Evolutionary conservation across 441 rosid species (phyloP).

Genomic region (Bocquillonia castaneifolia): DNA sequence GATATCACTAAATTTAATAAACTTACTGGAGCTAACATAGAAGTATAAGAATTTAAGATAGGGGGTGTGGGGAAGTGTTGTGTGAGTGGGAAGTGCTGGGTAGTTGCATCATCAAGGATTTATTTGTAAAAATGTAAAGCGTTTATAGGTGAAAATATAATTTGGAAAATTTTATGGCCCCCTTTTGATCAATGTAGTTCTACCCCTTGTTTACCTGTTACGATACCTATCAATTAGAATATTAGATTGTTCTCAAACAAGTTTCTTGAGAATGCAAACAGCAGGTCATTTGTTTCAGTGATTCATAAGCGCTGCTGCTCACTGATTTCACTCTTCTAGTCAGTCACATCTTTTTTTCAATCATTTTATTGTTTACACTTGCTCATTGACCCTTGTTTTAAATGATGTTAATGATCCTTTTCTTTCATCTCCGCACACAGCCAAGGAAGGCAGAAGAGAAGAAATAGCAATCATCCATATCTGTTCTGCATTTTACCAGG

Average conservation of each 20-base stretch:
- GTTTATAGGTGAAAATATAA: too few species aligned
- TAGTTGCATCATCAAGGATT: too few species aligned
- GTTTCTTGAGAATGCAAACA: not conserved
- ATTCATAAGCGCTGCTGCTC: not conserved
- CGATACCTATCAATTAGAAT: not conserved
- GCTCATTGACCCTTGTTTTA: not conserved
- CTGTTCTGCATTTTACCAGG: not conserved
- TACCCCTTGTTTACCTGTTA: not conserved
- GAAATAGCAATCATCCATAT: conserved; percentile 26
- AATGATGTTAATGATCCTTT: not conserved
- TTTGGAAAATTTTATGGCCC: too few species aligned
- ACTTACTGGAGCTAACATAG: too few species aligned
- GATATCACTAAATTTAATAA: too few species aligned
- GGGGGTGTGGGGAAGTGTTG: too few species aligned
- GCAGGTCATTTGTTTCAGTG: not conserved
- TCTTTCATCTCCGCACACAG: conserved; percentile 24
- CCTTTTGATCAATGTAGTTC: too few species aligned
- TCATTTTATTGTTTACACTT: conserved; percentile 3
- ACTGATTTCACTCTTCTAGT: not conserved
- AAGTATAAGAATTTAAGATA: too few species aligned
- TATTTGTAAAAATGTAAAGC: too few species aligned
- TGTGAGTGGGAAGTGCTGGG: too few species aligned
- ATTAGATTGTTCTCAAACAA: not conserved
- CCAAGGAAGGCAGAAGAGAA: conserved; percentile 74
- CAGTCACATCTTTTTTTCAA: not conserved